A percentile compares a stretch with the other conserved stretches of the same genome.
phyloP scores from a whole-genome alignment of 2,329 filamentous ascomycete genomes.

The Pseudopyricularia javanii region DNA sequence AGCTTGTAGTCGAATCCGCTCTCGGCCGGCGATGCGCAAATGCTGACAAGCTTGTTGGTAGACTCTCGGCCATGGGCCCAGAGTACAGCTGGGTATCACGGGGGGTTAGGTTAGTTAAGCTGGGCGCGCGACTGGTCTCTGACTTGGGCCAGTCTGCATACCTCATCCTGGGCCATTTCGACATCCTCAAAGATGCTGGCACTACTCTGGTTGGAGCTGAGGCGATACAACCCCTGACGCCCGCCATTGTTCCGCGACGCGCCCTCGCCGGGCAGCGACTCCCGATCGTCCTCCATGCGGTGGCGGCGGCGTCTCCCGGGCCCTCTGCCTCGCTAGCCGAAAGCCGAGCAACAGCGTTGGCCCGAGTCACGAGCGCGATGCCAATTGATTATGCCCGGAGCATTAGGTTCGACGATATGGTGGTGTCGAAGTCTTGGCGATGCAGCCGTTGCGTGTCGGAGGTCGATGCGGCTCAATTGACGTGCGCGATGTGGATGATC shows the following conservation, averaged over 20 bases:
- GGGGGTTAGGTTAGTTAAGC: constrained; percentile 8
- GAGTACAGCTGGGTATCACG: constrained; percentile 53
- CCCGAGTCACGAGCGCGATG: background rate
- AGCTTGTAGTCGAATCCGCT: constrained; percentile 77
- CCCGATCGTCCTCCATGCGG: constrained; percentile 6
- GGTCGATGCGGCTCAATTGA: background rate
- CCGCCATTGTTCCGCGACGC: constrained; percentile 2
- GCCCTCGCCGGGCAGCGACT: constrained; percentile 1
- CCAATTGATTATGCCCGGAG: background rate
- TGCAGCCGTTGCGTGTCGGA: background rate
- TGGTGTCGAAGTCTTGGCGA: background rate
- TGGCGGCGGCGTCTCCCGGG: constrained; percentile 4
- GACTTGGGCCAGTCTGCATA: constrained; percentile 19
- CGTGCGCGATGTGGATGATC: background rate
- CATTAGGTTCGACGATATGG: background rate
- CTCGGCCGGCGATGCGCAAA: constrained; percentile 76
- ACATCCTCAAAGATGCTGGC: constrained; percentile 84
- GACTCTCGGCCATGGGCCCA: constrained; percentile 85
- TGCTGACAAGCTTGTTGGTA: constrained; percentile 87
- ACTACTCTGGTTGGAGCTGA: constrained; percentile 59
- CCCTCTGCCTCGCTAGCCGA: constrained; percentile 2
- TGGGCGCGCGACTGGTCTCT: constrained; percentile 2
- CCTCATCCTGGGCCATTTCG: constrained; percentile 98
- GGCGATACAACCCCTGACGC: constrained; percentile 40
- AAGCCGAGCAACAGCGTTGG: background rate